phyloP scores from a whole-genome alignment of 352 stramenopile genomes.

The Phytophthora crassamura region DNA sequence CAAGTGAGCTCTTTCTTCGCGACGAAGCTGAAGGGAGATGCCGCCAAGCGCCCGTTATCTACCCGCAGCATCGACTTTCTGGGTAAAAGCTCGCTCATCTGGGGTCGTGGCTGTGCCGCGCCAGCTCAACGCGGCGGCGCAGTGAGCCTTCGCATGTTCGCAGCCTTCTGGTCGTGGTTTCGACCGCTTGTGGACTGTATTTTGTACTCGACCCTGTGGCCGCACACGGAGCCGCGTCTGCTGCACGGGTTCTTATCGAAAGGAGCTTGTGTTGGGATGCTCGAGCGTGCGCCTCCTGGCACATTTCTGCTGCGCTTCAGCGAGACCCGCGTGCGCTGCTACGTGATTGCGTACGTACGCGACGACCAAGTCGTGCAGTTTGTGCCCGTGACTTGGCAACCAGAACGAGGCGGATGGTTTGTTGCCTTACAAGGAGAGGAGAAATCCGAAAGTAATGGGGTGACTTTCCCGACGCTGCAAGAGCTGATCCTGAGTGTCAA shows the following conservation, averaged over 20 bases:
- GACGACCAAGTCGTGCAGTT: constrained; percentile 75
- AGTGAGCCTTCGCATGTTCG: constrained; percentile 76
- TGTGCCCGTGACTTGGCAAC: constrained; percentile 69
- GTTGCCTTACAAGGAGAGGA: constrained; percentile 65
- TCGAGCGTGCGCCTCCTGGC: constrained; percentile 65
- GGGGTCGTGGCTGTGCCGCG: constrained; percentile 43
- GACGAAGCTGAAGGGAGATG: constrained; percentile 70
- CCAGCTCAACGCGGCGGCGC: constrained; percentile 48
- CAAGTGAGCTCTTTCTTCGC: constrained; percentile 84
- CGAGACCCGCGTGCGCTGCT: constrained; percentile 65
- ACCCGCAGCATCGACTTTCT: constrained; percentile 82
- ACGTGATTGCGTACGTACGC: constrained; percentile 80
- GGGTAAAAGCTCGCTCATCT: constrained; percentile 74
- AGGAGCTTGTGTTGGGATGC: constrained; percentile 77
- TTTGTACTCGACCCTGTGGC: constrained; percentile 61
- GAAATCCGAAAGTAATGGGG: constrained; percentile 33
- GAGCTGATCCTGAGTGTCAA: constrained; percentile 81
- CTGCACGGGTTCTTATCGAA: constrained; percentile 88
- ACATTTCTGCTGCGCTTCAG: constrained; percentile 86
- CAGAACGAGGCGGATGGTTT: constrained; percentile 51
- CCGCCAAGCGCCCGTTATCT: constrained; percentile 71
- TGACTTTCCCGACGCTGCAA: constrained; percentile 68
- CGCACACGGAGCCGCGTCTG: constrained; percentile 76
- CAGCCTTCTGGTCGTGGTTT: constrained; percentile 82
- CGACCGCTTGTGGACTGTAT: constrained; percentile 73